Evolutionary conservation across 352 stramenopile species (phyloP).

Genomic region (Peronospora farinosa): DNA sequence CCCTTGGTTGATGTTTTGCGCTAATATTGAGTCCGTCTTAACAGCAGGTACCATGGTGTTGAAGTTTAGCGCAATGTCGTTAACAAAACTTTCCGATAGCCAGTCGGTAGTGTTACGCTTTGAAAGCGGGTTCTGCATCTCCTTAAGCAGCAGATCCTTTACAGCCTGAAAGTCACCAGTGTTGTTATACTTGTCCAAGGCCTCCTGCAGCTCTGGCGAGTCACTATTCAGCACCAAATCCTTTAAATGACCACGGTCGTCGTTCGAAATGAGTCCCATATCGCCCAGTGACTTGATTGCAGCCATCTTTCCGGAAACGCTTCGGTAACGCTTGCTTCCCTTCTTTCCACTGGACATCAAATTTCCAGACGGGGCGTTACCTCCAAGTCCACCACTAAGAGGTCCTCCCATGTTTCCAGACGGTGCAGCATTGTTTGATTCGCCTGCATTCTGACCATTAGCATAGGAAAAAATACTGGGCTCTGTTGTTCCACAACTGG

Average conservation of each 20-base stretch:
- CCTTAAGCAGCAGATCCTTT: slow-evolving; percentile 57
- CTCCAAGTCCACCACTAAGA: slow-evolving; percentile 17
- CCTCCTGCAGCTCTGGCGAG: slow-evolving; percentile 65
- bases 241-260: slow-evolving; percentile 66
- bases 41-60: slow-evolving; percentile 13
- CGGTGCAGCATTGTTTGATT: slow-evolving; percentile 6
- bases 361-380: slow-evolving; percentile 16
- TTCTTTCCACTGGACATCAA: slow-evolving; percentile 46
- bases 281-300: slow-evolving; percentile 74
- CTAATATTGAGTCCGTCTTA: slow-evolving; percentile 19
- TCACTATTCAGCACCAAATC: slow-evolving; percentile 77
- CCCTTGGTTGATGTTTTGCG: slow-evolving; percentile 16
- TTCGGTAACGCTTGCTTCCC: slow-evolving; percentile 65
- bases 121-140: slow-evolving; percentile 53
- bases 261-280: slow-evolving; percentile 62
- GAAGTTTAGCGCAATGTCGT: slow-evolving; percentile 65
- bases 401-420: slow-evolving; percentile 15
- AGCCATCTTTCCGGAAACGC: slow-evolving; percentile 77
- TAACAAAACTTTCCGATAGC: slow-evolving; percentile 70
- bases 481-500: slow-evolving; percentile 10
- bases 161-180: slow-evolving; percentile 72
- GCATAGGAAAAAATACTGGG: slow-evolving; percentile 24
- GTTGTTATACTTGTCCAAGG: slow-evolving; percentile 68
- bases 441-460: slow-evolving; percentile 13
- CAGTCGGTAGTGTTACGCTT: slow-evolving; percentile 71